Percentiles rank a stretch among this genome's conserved stretches.
phyloP scores from a whole-genome alignment of 768 basidiomycete genomes.

The Tulasnella sp. region DNA sequence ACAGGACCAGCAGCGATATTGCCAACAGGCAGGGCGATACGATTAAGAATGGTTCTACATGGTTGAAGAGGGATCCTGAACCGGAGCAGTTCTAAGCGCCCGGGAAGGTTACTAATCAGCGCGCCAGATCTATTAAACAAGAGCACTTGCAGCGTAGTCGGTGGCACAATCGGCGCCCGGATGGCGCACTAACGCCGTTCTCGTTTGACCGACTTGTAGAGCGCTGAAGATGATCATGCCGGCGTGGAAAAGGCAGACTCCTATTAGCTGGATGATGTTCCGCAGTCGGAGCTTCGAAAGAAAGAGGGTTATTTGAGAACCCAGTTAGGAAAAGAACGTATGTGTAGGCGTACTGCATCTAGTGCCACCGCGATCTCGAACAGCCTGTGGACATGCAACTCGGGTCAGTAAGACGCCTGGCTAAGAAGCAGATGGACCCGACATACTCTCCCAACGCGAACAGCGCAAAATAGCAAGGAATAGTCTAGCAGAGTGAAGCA shows the following conservation, averaged over 20 bases:
- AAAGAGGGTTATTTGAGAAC: neutral
- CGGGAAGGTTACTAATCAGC: neutral
- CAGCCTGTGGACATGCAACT: constrained; percentile 38
- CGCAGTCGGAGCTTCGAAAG: constrained; percentile 45
- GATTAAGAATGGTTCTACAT: constrained; percentile 59
- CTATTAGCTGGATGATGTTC: constrained; percentile 62
- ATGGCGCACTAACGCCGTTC: constrained; percentile 43
- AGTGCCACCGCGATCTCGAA: constrained; percentile 75
- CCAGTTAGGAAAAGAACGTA: neutral
- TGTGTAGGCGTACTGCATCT: constrained; percentile 44
- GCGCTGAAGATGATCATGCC: constrained; percentile 67
- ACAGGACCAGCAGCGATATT: constrained; percentile 54
- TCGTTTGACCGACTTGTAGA: constrained; percentile 73
- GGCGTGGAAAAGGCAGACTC: constrained; percentile 51
- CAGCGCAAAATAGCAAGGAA: constrained; percentile 77
- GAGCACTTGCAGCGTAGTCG: constrained; percentile 31
- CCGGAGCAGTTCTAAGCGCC: constrained; percentile 41
- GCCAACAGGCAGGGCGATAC: constrained; percentile 63
- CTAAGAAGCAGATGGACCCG: neutral
- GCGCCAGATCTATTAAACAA: neutral
- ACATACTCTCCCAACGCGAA: constrained; percentile 75
- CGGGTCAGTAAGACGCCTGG: neutral
- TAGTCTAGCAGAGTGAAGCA: constrained; percentile 54
- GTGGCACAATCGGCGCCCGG: constrained; percentile 16
- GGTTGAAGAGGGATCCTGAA: constrained; percentile 49